phyloP scores from a whole-genome alignment of 495 filamentous ascomycete genomes.

The Penicillium taxi region DNA sequence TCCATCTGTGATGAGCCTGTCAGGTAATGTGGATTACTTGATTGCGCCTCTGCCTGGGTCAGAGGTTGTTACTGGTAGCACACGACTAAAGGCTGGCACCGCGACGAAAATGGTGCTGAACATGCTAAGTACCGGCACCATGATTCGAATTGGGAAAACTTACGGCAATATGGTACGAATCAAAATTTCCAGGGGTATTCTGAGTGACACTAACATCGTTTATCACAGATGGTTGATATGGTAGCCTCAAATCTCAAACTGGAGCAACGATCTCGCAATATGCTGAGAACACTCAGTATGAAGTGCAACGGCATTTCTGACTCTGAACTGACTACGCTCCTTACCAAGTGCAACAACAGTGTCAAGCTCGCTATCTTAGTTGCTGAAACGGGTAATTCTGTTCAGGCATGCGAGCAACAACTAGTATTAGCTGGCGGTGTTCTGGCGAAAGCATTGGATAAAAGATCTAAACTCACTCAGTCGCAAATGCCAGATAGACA shows the following conservation, averaged over 20 bases:
- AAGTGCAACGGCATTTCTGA: slow-evolving; percentile 15
- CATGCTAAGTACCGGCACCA: slow-evolving; percentile 34
- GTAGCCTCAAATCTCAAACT: slow-evolving; percentile 33
- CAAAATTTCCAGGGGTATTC: not conserved
- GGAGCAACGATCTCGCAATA: slow-evolving; percentile 29
- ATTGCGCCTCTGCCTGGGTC: slow-evolving; percentile 29
- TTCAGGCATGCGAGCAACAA: slow-evolving; percentile 13
- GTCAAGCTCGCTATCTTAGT: slow-evolving; percentile 31
- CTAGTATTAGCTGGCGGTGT: slow-evolving; percentile 21
- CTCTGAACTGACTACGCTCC: slow-evolving; percentile 20
- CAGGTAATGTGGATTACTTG: slow-evolving; percentile 23
- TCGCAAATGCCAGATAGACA: not conserved
- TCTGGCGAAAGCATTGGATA: slow-evolving; percentile 18
- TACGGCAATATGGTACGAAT: slow-evolving; percentile 32
- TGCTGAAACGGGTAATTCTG: slow-evolving; percentile 18
- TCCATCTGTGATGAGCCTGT: slow-evolving; percentile 22
- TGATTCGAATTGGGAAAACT: slow-evolving; percentile 34
- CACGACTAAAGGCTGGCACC: slow-evolving; percentile 33
- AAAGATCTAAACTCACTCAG: not conserved
- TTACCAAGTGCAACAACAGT: slow-evolving; percentile 18
- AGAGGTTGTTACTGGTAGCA: slow-evolving; percentile 35
- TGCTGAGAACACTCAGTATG: slow-evolving; percentile 21
- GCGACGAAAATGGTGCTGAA: slow-evolving; percentile 34
- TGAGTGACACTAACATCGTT: slow-evolving; percentile 7
- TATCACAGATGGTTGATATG: slow-evolving; percentile 30